Evolutionary conservation across 768 basidiomycete genomes (phyloP).

Genomic region (Piloderma croceum): DNA sequence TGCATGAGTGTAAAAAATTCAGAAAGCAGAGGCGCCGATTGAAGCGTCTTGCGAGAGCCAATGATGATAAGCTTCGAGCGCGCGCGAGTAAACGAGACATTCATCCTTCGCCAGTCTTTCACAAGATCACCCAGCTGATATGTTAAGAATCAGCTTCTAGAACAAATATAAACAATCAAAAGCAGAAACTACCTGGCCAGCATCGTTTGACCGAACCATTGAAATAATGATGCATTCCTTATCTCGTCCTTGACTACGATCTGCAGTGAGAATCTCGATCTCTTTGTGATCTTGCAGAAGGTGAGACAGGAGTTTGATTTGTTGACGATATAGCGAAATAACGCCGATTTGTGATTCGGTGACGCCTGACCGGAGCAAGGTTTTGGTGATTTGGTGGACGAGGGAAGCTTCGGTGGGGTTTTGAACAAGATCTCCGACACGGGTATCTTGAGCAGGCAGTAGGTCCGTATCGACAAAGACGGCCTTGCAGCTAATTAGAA

Average conservation of each 20-base stretch:
- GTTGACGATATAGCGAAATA: conserved; percentile 91
- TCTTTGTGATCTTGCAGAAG: conserved; percentile 49
- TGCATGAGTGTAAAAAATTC: conserved; percentile 81
- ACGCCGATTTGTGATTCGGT: conserved; percentile 70
- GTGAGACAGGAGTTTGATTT: conserved; percentile 82
- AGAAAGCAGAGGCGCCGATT: conserved; percentile 50
- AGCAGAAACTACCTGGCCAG: conserved; percentile 62
- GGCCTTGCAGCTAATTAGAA: conserved; percentile 62
- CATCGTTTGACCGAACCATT: conserved; percentile 83
- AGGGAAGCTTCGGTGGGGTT: conserved; percentile 76
- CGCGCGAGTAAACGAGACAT: conserved; percentile 94
- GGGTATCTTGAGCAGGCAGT: conserved; percentile 73
- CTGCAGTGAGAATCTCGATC: conserved; percentile 84
- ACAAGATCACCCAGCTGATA: conserved; percentile 83
- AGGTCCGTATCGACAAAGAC: conserved; percentile 95
- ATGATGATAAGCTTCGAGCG: conserved; percentile 86
- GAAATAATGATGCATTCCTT: conserved; percentile 95
- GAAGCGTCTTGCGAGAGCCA: conserved; percentile 81
- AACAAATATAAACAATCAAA: background rate
- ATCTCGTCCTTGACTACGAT: conserved; percentile 90
- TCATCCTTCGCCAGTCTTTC: conserved; percentile 94
- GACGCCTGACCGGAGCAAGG: conserved; percentile 62
- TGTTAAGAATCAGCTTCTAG: conserved; percentile 1
- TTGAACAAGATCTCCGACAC: conserved; percentile 84
- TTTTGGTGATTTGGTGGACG: conserved; percentile 61